These are phyloP conservation scores for Hansenula sp. DNA, from an alignment of 1,139 yeast genomes.

Conservation along the genomic window DNA sequence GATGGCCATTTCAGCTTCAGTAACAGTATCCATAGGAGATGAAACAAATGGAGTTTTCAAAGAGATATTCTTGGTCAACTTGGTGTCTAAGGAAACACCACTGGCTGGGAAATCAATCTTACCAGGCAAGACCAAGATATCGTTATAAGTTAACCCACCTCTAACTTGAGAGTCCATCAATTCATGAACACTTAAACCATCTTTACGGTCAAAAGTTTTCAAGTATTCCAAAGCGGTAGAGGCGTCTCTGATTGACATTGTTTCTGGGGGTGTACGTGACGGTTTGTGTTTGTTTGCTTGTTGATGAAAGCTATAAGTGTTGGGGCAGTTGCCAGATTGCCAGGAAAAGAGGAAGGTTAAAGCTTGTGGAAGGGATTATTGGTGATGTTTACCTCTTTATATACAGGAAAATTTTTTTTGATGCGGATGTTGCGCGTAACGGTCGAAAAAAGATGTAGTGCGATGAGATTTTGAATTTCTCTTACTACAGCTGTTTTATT, in stretches of 20 bases:
- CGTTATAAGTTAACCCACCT: constrained; percentile 98
- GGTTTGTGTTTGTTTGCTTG: neutral
- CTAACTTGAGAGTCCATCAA: constrained; percentile 86
- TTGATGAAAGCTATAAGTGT: neutral
- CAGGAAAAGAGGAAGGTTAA: constrained; percentile 18
- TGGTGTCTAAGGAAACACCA: constrained; percentile 73
- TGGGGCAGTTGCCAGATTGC: constrained; percentile 25
- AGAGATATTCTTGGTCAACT: constrained; percentile 85
- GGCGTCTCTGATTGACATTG: constrained; percentile 41
- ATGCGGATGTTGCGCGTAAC: neutral
- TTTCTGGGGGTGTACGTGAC: neutral
- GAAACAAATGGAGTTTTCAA: constrained; percentile 94
- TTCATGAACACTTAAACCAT: constrained; percentile 80
- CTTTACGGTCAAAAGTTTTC: constrained; percentile 62
- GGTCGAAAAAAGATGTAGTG: neutral
- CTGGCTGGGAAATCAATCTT: constrained; percentile 86
- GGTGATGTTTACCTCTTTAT: neutral
- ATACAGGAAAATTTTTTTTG: constrained; percentile 2
- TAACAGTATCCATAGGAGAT: constrained; percentile 99
- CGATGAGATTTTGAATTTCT: neutral
- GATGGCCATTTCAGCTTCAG: constrained; percentile 97
- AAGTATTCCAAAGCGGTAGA: constrained; percentile 68
- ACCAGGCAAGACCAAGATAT: constrained; percentile 92
- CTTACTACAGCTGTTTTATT: neutral
- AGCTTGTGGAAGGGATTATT: neutral